Evolutionary conservation across 1,284 basidiomycete genomes (phyloP).

Genomic region (Flammula alnicola): DNA sequence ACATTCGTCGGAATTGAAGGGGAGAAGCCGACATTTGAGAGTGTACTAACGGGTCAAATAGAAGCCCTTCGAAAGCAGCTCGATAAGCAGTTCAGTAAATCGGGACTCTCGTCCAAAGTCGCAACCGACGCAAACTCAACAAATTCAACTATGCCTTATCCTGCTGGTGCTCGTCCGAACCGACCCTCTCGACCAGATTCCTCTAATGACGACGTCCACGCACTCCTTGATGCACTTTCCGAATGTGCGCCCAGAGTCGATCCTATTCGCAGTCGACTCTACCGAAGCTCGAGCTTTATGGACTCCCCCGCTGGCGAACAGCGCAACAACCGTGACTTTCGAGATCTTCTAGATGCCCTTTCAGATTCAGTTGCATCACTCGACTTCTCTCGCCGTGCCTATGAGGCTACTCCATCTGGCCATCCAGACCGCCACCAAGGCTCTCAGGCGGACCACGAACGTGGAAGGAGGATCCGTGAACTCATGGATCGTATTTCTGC

Average conservation of each 20-base stretch:
- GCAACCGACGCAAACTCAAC: not conserved
- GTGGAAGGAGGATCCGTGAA: no score
- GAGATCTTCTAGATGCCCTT: slow-evolving; percentile 26
- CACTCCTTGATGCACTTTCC: slow-evolving; percentile 30
- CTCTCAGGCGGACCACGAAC: no score
- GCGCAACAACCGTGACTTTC: slow-evolving; percentile 24
- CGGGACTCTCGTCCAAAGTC: not conserved
- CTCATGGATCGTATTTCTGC: no score
- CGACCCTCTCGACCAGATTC: slow-evolving; percentile 10
- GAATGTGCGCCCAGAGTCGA: slow-evolving; percentile 17
- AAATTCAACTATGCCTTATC: not conserved
- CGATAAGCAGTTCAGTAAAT: slow-evolving; percentile 36
- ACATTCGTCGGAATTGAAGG: slow-evolving; percentile 53
- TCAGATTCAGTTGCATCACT: no score
- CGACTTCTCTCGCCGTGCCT: no score
- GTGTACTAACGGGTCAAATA: slow-evolving; percentile 60
- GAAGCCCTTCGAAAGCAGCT: slow-evolving; percentile 63
- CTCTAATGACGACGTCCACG: slow-evolving; percentile 25
- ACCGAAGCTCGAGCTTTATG: slow-evolving; percentile 4
- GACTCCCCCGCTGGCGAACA: not conserved
- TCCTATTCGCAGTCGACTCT: slow-evolving; percentile 9
- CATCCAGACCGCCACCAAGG: no score
- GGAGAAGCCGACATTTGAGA: slow-evolving; percentile 53
- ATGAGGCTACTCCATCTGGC: no score
- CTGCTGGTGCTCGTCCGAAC: slow-evolving; percentile 3